Evolutionary conservation across 2,329 filamentous ascomycete genomes (phyloP), one percentile per base, ranked within the genome.

Genomic region (Zymoseptoria ardabiliae): DNA sequence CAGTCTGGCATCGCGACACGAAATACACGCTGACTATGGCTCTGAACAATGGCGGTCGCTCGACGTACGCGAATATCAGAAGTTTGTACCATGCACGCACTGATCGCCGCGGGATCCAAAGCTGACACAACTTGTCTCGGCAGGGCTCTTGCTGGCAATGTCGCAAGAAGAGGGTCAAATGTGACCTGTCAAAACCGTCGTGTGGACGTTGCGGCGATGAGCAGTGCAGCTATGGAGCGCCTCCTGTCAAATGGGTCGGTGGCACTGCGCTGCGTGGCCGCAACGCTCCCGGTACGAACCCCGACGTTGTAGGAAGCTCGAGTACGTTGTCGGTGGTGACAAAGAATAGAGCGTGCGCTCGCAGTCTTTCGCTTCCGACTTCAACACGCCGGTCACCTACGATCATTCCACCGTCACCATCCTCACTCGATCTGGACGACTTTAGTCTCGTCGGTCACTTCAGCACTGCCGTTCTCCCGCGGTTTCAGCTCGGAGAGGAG

Each of bases 101-200:
- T 23, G 22, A 19, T 23, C 20, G 22, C 17, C 22, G 28, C n/a
- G 3, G 9, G n/a, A 28, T 28, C n/a, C 22, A 25, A 53, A 9
- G 50, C 50, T 51, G 50, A 51, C 50, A 51, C 20, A 23, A 25
- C 30, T 28, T 19, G 51, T 19, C 28, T 45, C 35, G 35, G 35
- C 35, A 63, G 54, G 61, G 61, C 50, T 61, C 59, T 19, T 63
- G 61, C 55, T 63, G 59, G 59, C 52, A 51, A 19, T 63, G 62
- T 53, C 56, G 57, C 20, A 62, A 49, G 28, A 53, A 58, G 17
- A 20, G 62, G 28, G 58, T 64, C 10, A 62, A 62, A 50, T 62
- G 62, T 53, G 60, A 64, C 50, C 48, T 64, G 50, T 35, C 28
- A 13, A 57, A 30, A 55, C 62, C 62, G 21, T 45, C 57, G 21